These are phyloP conservation scores for Rhododendron griersonianum DNA, from an alignment of 148 eudicot genomes.

Conservation along the genomic window DNA sequence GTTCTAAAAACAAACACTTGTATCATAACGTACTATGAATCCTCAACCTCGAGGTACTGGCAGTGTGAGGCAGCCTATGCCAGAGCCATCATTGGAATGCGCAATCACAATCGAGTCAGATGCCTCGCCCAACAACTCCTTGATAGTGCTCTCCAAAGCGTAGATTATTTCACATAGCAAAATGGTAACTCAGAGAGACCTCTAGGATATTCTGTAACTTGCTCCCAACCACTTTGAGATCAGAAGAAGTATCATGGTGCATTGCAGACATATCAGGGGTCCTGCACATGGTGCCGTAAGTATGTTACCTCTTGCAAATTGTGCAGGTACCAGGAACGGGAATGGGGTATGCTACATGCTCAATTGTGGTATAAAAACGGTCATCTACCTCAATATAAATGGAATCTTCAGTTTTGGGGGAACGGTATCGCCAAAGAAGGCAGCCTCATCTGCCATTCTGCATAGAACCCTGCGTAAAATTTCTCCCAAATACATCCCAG, in stretches of 20 bases:
- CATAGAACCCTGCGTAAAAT: constrained; percentile 72
- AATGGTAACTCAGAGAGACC: constrained; percentile 28
- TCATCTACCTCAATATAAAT: constrained; percentile 35
- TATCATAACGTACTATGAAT: constrained; percentile 4
- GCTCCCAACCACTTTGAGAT: constrained; percentile 72
- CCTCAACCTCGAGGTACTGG: constrained; percentile 28
- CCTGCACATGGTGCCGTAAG: constrained; percentile 37
- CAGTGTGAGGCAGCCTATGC: constrained; percentile 67
- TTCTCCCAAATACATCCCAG: constrained; percentile 96
- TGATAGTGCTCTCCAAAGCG: constrained; percentile 49
- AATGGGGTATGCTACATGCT: too few relatives aligned
- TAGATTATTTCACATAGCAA: constrained; percentile 49
- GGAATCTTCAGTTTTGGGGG: constrained; percentile 70
- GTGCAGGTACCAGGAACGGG: too few relatives aligned
- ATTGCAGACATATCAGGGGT: constrained; percentile 85
- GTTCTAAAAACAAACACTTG: background rate
- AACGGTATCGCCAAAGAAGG: constrained; percentile 70
- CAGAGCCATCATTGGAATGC: constrained; percentile 74
- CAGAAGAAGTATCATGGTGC: constrained; percentile 82
- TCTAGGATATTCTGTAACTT: constrained; percentile 75
- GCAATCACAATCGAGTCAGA: constrained; percentile 33
- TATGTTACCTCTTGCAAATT: background rate
- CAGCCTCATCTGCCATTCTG: constrained; percentile 82
- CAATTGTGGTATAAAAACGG: too few relatives aligned
- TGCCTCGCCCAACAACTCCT: constrained; percentile 50